These are phyloP conservation scores for Alternaria metachromatica DNA, from an alignment of 2,329 filamentous ascomycete species.

Conservation along the genomic window DNA sequence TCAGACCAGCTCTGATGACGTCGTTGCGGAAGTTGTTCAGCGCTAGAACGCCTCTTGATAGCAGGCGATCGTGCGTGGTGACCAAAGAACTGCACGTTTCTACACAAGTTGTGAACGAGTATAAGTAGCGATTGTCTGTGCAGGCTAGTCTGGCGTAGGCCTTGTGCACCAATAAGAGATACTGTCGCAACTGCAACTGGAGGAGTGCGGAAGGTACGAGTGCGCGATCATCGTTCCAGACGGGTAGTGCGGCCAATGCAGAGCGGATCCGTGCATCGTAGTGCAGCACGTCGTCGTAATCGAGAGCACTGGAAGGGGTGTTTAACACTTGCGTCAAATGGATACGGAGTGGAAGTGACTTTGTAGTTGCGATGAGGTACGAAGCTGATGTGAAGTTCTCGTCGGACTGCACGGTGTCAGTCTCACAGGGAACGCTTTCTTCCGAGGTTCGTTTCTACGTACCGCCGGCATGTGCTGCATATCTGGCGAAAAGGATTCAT, in stretches of 20 bases:
- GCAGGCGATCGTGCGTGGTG: constrained; percentile 29
- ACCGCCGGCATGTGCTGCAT: constrained; percentile 30
- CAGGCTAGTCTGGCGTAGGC: constrained; percentile 39
- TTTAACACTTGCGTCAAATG: constrained; percentile 44
- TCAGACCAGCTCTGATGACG: constrained; percentile 34
- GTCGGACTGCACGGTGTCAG: constrained; percentile 16
- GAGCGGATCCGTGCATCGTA: constrained; percentile 41
- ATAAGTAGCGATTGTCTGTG: constrained; percentile 35
- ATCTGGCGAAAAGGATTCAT: constrained; percentile 53
- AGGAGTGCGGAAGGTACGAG: constrained; percentile 31
- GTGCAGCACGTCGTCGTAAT: constrained; percentile 43
- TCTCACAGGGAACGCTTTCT: background rate
- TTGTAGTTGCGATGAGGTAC: constrained; percentile 30
- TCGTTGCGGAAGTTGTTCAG: constrained; percentile 42
- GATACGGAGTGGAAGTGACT: constrained; percentile 40
- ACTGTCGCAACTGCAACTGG: constrained; percentile 43
- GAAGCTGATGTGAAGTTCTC: constrained; percentile 42
- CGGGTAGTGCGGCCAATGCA: constrained; percentile 28
- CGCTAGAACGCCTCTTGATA: constrained; percentile 24
- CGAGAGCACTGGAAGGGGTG: constrained; percentile 34
- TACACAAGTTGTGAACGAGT: constrained; percentile 41
- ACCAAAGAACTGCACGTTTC: constrained; percentile 38
- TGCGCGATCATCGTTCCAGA: constrained; percentile 30
- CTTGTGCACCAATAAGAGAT: constrained; percentile 42
- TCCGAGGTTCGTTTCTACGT: background rate